Base-by-base conservation (phyloP, 805 yeast genomes). In the Suhomyces sp. region DNA sequence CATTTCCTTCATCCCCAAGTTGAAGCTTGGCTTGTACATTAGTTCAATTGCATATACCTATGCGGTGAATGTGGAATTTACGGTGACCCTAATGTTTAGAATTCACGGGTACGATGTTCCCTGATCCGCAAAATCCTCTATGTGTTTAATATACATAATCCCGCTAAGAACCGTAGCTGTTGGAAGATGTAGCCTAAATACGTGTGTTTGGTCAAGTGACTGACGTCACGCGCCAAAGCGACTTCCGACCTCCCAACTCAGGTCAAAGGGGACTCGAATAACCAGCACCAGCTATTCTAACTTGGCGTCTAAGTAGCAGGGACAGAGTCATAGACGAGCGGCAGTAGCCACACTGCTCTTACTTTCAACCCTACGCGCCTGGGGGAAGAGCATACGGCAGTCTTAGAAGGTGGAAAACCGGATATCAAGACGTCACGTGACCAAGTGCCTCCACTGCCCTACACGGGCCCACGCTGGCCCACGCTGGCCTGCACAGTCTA, bases 81-180 rank as follows among this genome's bases (percentile, higher is more conserved):
- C 17, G 3, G 42, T 8, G 42, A 38, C 42, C 15, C 24, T 29
- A 29, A 29, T 29, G 33, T 29, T 38, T 38, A 38, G 24, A 48
- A 50, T 42, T 46, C 48, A 48, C 46, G 46, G 40, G 27, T 55
- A 42, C 50, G 57, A 55, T 44, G 57, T 55, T 50, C 55, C 57
- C 35, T 54, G 46, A 46, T 2, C 33, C 42, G 50, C 36, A 33
- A n/a, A n/a, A 6, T 4, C 5, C 12, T 12, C n/a, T 29, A 29
- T 10, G 33, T 29, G 29, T 27, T 27, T 29, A 29, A 29, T 29
- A 29, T 29, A 29, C 33, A 29, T 29, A 27, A 27, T 24, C 26
- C 29, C 29, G 19, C 19, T 27, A 27, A 27, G 29, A 27, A 9
- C 29, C 8, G 8, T 26, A 19, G 19, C 19, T 26, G 29, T 26